Conservation (phyloP, 805 yeast species). For the Candida koratica region DNA sequence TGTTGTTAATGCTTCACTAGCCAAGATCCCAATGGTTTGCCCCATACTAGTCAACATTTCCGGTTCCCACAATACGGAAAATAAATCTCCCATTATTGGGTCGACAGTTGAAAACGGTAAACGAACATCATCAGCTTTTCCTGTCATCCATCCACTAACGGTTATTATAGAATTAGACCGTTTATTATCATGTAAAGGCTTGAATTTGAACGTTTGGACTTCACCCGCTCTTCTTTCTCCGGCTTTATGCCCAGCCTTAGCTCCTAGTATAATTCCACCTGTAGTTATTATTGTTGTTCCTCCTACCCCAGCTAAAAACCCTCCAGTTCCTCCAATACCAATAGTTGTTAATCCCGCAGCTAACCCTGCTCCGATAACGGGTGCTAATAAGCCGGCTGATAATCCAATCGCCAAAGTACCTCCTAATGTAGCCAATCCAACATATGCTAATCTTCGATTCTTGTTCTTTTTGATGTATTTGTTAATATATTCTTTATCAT, state of each 20-base stretch:
- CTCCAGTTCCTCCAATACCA: constrained; percentile 90
- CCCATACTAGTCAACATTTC: constrained; percentile 95
- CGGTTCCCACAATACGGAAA: constrained; percentile 94
- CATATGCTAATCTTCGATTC: constrained; percentile 70
- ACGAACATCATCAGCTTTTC: constrained; percentile 91
- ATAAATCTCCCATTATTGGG: constrained; percentile 96
- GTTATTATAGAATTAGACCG: constrained; percentile 83
- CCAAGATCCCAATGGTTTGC: constrained; percentile 88
- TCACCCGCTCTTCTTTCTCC: constrained; percentile 86
- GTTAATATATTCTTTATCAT: constrained; percentile 74
- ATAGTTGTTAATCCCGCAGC: constrained; percentile 96
- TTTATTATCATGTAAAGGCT: constrained; percentile 87
- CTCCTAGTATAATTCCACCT: constrained; percentile 88
- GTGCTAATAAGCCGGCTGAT: constrained; percentile 93
- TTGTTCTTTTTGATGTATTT: constrained; percentile 64
- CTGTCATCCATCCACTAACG: constrained; percentile 97
- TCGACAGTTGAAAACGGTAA: constrained; percentile 95
- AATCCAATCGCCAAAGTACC: constrained; percentile 93
- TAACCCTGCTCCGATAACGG: constrained; percentile 96
- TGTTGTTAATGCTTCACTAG: constrained; percentile 88
- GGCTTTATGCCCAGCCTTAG: constrained; percentile 79
- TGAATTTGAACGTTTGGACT: constrained; percentile 89
- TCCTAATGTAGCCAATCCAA: constrained; percentile 93
- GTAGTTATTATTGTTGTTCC: constrained; percentile 94
- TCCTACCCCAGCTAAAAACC: constrained; percentile 93